Conservation (phyloP, 495 filamentous ascomycete species). For the Hypoxylon fuscum region DNA sequence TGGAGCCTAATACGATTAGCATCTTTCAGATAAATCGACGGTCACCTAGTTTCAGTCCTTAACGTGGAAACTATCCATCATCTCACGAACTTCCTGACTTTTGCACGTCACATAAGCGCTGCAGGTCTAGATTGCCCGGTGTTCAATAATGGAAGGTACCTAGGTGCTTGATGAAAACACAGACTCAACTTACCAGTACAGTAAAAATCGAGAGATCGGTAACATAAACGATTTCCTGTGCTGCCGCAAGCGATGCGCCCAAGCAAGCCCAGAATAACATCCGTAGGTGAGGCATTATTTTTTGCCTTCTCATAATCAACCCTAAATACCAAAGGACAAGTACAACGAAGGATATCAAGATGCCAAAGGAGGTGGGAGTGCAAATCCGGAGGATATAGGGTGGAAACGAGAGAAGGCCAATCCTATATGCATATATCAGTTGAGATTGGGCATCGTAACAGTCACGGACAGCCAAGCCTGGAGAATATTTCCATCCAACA, state of each 20-base stretch:
- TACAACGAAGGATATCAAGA: background rate
- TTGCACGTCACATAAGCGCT: too few species aligned
- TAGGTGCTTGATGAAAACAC: background rate
- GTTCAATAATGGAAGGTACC: too few species aligned
- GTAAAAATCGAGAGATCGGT: slow-evolving; percentile 55
- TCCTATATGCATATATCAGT: background rate
- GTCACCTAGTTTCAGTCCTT: too few species aligned
- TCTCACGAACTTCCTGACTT: too few species aligned
- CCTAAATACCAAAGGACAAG: background rate
- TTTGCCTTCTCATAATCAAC: background rate
- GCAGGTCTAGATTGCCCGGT: too few species aligned
- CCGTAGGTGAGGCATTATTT: slow-evolving; percentile 21
- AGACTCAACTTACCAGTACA: slow-evolving; percentile 45
- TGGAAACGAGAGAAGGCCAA: background rate
- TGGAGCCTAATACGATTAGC: slow-evolving; percentile 50
- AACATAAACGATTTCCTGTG: slow-evolving; percentile 50
- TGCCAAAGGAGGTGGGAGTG: background rate
- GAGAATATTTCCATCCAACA: background rate
- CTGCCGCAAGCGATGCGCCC: slow-evolving; percentile 25
- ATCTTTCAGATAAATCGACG: slow-evolving; percentile 3
- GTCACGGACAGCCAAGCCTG: background rate
- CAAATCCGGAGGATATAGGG: background rate
- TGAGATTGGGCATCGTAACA: background rate
- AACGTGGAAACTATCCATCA: too few species aligned
- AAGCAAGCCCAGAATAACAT: slow-evolving; percentile 25